These are phyloP conservation scores for Zoysia matrella DNA, from an alignment of 202 grass and related monocot genomes.

Conservation along the genomic window DNA sequence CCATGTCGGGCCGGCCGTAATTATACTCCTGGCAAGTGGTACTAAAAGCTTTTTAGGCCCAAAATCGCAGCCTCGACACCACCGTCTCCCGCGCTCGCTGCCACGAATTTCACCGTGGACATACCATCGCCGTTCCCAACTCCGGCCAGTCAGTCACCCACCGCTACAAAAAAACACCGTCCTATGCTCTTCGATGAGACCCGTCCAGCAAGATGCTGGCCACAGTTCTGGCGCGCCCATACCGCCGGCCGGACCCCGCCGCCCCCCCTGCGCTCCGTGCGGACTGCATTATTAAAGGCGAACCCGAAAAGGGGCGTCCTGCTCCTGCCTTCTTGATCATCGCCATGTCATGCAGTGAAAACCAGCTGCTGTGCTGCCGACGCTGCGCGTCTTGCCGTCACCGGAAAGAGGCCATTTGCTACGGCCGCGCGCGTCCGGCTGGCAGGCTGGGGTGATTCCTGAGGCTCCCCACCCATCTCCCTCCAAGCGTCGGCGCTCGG, in stretches of 20 bases:
- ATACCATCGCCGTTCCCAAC: neutral
- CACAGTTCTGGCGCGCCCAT: neutral
- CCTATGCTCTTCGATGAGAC: too few relatives aligned
- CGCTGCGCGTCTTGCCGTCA: neutral
- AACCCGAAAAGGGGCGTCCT: neutral
- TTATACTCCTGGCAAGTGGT: too few relatives aligned
- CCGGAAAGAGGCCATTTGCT: conserved; percentile 26
- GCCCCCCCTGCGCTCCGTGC: neutral
- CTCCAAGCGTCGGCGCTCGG: neutral
- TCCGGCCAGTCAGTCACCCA: too few relatives aligned
- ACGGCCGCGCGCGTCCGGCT: neutral
- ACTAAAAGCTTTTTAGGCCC: too few relatives aligned
- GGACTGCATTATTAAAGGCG: conserved; percentile 1
- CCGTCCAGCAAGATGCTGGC: too few relatives aligned
- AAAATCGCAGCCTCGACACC: too few relatives aligned
- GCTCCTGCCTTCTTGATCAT: neutral
- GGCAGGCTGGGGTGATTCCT: neutral
- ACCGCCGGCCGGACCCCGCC: neutral
- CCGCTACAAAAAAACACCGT: too few relatives aligned
- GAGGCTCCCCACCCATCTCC: too few relatives aligned
- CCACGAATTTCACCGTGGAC: neutral
- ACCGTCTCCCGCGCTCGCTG: too few relatives aligned
- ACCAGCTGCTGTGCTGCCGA: too few relatives aligned
- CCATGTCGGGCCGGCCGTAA: too few relatives aligned
- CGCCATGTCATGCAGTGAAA: conserved; percentile 7